Evolutionary conservation across 306 rosid species (phyloP), one percentile per base, ranked within the genome.

Genomic region (Sesbania bispinosa): DNA sequence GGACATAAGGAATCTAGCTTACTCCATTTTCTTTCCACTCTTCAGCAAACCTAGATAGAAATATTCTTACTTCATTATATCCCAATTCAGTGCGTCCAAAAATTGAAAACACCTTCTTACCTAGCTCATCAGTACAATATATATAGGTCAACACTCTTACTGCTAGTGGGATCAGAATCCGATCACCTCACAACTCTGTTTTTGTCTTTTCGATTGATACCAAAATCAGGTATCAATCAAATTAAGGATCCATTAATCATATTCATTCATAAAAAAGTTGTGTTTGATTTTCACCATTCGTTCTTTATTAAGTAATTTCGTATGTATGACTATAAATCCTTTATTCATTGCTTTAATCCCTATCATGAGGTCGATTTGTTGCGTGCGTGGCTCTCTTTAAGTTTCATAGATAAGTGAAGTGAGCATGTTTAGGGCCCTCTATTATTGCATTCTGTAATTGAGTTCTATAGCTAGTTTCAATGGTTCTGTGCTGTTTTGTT

Each of bases 1-100:
- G 7, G 53, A 76, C 79, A 50, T 1, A 10, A 32, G 33, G 79
- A 76, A 63, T 76, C 62, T 57, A 58, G 66, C 71, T 19, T 23
- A 4, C 36, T 59, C 23, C 19, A 69, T 32, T 71, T 42, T 41
- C 20, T 66, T 46, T n/a, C 55, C 27, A 24, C 36, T 14, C 55
- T 51, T 52, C 16, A 8, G 1, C 51, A 21, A 33, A n/a, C n/a
- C 29, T 18, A n/a, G n/a, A n/a, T 55, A 18, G 5, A 46, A 27
- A 11, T 13, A 64, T 65, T 32, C 20, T 1, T 15, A 18, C 41
- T 39, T 63, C 19, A 29, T 53, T 5, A 11, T 15, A 58, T 62
- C 11, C 1, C 2, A 50, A 16, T 24, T 39, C 14, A 43, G 7
- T n/a, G 43, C 16, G 61, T 32, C 24, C 52, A 52, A 77, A 70